These are phyloP conservation scores for Vitis rotundifolia DNA, from an alignment of 164 flowering plant genomes.

Conservation along the genomic window DNA sequence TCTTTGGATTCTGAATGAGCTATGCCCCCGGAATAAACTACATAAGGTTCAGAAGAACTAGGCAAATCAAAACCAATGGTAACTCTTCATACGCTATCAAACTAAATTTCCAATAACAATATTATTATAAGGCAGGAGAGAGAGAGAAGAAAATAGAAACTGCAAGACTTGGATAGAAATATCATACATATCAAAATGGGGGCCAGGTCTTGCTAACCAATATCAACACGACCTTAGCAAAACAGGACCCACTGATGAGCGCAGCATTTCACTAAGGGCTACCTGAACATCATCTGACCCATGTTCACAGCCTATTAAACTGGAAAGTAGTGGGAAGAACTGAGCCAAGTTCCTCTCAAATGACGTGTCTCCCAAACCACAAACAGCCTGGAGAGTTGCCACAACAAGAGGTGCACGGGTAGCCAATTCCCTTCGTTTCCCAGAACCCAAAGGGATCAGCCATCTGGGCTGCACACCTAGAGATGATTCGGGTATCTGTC, in stretches of 20 bases:
- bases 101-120: constrained; percentile 43
- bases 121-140: constrained; percentile 5
- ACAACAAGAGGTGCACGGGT: constrained; percentile 91
- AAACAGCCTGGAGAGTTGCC: constrained; percentile 76
- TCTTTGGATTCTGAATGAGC: constrained; percentile 20
- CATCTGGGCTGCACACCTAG: constrained; percentile 37
- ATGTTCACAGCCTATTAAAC: constrained; percentile 90
- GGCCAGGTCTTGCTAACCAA: constrained; percentile 8
- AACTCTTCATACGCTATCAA: constrained; percentile 42
- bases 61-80: constrained; percentile 22
- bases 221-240: constrained; percentile 81
- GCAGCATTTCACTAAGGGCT: constrained; percentile 86
- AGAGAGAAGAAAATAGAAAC: constrained; percentile 12
- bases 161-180: constrained; percentile 21
- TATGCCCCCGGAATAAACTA: constrained; percentile 20
- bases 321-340: constrained; percentile 77
- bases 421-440: constrained; percentile 79
- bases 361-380: constrained; percentile 54
- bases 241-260: constrained; percentile 74
- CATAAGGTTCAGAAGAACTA: constrained; percentile 22
- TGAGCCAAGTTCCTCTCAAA: constrained; percentile 63
- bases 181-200: constrained; percentile 44
- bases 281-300: constrained; percentile 89
- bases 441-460: constrained; percentile 84
- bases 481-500: constrained; percentile 36